phyloP scores from a whole-genome alignment of 768 basidiomycete species.

The Phaffia australis region DNA sequence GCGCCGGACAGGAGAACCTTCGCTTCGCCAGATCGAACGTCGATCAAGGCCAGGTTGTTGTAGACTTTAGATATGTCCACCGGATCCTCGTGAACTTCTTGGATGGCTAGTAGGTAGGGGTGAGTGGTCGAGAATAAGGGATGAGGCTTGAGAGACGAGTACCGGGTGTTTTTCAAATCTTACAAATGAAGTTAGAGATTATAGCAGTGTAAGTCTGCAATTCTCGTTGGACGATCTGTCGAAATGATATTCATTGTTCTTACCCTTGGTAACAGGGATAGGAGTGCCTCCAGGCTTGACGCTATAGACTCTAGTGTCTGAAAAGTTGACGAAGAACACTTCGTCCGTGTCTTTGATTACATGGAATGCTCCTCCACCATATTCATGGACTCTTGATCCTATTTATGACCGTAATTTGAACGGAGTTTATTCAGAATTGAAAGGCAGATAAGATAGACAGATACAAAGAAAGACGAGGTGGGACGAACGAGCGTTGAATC shows the following conservation, averaged over 20 bases:
- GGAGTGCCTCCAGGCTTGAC: conserved; percentile 33
- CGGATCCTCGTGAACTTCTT: conserved; percentile 57
- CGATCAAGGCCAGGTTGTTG: conserved; percentile 51
- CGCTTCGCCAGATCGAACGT: conserved; percentile 44
- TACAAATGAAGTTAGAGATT: not conserved
- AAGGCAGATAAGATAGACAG: not conserved
- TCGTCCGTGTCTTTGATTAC: conserved; percentile 38
- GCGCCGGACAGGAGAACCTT: conserved; percentile 48
- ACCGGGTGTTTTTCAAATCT: conserved; percentile 51
- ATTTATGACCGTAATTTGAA: not conserved
- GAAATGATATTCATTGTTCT: conserved; percentile 19
- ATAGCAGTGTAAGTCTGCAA: conserved; percentile 26
- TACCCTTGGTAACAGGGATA: conserved; percentile 55
- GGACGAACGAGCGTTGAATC: conserved; percentile 49
- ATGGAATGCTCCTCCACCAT: conserved; percentile 56
- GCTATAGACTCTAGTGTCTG: conserved; percentile 49
- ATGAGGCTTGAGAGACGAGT: conserved; percentile 52
- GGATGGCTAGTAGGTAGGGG: conserved; percentile 49
- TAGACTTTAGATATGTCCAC: conserved; percentile 47
- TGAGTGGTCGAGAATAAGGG: conserved; percentile 35
- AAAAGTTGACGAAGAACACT: conserved; percentile 52
- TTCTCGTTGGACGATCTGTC: not conserved
- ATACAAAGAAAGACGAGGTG: not conserved
- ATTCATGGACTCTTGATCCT: conserved; percentile 50
- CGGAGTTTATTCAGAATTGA: not conserved